These are phyloP conservation scores for Zygoascus flipseniorum DNA, from an alignment of 805 yeast species.

Conservation along the genomic window DNA sequence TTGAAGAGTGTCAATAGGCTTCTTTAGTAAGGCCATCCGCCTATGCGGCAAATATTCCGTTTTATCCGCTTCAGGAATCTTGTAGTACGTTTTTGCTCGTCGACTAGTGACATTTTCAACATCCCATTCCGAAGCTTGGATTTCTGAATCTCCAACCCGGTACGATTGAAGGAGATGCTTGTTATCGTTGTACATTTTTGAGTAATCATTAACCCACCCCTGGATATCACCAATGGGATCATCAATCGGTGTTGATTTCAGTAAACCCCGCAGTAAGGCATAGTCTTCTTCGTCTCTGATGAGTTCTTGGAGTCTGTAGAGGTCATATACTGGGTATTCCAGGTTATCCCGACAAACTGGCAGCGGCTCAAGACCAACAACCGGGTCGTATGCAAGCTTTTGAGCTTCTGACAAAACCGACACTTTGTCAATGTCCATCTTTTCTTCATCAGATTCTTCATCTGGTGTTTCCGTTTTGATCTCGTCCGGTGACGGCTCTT, in stretches of 20 bases:
- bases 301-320: slow-evolving; percentile 43
- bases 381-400: slow-evolving; percentile 34
- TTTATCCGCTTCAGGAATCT: slow-evolving; percentile 66
- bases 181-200: neutral
- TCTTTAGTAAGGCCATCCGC: slow-evolving; percentile 37
- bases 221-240: slow-evolving; percentile 30
- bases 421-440: slow-evolving; percentile 19
- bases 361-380: slow-evolving; percentile 37
- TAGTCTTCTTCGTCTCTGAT: slow-evolving; percentile 74
- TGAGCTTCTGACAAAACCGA: slow-evolving; percentile 15
- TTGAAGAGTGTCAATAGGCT: slow-evolving; percentile 23
- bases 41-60: slow-evolving; percentile 76
- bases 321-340: slow-evolving; percentile 26
- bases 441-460: slow-evolving; percentile 20
- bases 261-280: slow-evolving; percentile 39
- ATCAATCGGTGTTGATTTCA: slow-evolving; percentile 23
- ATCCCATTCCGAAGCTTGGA: neutral
- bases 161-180: neutral
- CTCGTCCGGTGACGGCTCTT: neutral
- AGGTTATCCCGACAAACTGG: slow-evolving; percentile 45
- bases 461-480: slow-evolving; percentile 20
- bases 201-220: slow-evolving; percentile 43
- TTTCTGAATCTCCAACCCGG: slow-evolving; percentile 2
- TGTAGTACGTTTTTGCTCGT: slow-evolving; percentile 63
- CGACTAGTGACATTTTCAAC: slow-evolving; percentile 26